Conservation (phyloP, 495 filamentous ascomycete species). For the Hypoxylon lienhwacheense region DNA sequence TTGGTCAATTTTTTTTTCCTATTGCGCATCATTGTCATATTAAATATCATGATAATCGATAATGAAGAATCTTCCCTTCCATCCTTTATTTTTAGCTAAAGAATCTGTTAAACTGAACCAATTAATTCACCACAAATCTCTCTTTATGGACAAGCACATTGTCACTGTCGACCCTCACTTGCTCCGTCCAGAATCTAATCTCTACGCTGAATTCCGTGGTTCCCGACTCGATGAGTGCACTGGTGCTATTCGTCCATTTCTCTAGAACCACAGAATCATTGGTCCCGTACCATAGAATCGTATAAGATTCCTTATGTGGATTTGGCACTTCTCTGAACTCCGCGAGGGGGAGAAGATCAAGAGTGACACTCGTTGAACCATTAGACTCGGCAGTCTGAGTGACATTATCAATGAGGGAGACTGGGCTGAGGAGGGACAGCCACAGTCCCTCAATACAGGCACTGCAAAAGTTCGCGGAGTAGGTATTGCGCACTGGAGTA, state of each 20-base stretch:
- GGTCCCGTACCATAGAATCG: slow-evolving; percentile 31
- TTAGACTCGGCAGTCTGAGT: slow-evolving; percentile 15
- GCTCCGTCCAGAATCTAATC: slow-evolving; percentile 31
- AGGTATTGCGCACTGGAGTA: slow-evolving; percentile 32
- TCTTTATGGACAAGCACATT: slow-evolving; percentile 17
- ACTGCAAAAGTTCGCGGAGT: slow-evolving; percentile 25
- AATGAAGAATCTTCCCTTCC: too few relatives aligned
- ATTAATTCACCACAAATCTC: slow-evolving; percentile 13
- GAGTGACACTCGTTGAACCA: slow-evolving; percentile 26
- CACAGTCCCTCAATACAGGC: slow-evolving; percentile 34
- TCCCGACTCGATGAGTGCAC: slow-evolving; percentile 14
- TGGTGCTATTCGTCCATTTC: slow-evolving; percentile 31
- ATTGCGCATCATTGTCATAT: neutral
- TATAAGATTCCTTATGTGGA: slow-evolving; percentile 23
- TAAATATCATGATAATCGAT: neutral
- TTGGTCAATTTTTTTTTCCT: neutral
- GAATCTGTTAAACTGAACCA: too few relatives aligned
- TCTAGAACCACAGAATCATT: slow-evolving; percentile 17
- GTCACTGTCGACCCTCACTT: slow-evolving; percentile 22
- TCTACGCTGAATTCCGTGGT: slow-evolving; percentile 26
- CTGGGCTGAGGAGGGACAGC: slow-evolving; percentile 23
- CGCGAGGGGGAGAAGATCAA: slow-evolving; percentile 28
- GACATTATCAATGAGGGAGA: slow-evolving; percentile 29
- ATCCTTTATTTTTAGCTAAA: too few relatives aligned
- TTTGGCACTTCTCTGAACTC: slow-evolving; percentile 25